A percentile compares a stretch with the other conserved stretches of the same genome.
Evolutionary conservation across 768 basidiomycete genomes (phyloP).

Genomic region (Termitomyces sp.): DNA sequence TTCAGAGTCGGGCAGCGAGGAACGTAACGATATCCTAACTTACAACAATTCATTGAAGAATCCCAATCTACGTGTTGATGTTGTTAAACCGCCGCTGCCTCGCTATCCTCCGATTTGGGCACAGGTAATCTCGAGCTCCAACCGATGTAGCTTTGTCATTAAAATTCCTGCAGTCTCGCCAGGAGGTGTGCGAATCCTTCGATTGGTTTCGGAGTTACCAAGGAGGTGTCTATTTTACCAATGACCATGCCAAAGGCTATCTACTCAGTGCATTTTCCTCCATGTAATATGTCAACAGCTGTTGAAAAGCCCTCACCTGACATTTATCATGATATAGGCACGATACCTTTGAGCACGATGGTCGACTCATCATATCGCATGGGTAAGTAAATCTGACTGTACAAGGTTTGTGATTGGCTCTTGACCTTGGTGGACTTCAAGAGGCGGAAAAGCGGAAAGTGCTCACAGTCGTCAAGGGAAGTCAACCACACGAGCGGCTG

Average conservation of each 20-base stretch:
- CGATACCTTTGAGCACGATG: constrained; percentile 61
- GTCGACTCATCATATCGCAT: constrained; percentile 78
- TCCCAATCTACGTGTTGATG: background rate
- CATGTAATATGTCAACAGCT: constrained; percentile 36
- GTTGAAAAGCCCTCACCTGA: background rate
- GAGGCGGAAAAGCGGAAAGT: constrained; percentile 67
- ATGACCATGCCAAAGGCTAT: constrained; percentile 69
- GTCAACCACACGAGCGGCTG: constrained; percentile 39
- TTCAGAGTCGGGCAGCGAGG: background rate
- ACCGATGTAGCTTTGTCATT: constrained; percentile 2
- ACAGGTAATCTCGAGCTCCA: constrained; percentile 25
- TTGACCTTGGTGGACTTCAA: constrained; percentile 2
- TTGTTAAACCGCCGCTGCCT: constrained; percentile 22
- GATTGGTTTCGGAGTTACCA: constrained; percentile 78
- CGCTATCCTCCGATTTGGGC: constrained; percentile 42
- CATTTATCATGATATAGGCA: constrained; percentile 41
- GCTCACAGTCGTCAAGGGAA: constrained; percentile 41
- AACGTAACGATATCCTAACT: background rate
- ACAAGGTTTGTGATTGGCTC: background rate
- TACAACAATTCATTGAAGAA: background rate
- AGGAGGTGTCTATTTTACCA: constrained; percentile 68
- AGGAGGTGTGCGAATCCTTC: constrained; percentile 81
- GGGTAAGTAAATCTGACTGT: constrained; percentile 47
- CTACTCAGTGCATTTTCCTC: constrained; percentile 71
- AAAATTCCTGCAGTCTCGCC: constrained; percentile 54